Base-by-base conservation (phyloP, 176 grass and related monocot genomes). In the Cocos nucifera region DNA sequence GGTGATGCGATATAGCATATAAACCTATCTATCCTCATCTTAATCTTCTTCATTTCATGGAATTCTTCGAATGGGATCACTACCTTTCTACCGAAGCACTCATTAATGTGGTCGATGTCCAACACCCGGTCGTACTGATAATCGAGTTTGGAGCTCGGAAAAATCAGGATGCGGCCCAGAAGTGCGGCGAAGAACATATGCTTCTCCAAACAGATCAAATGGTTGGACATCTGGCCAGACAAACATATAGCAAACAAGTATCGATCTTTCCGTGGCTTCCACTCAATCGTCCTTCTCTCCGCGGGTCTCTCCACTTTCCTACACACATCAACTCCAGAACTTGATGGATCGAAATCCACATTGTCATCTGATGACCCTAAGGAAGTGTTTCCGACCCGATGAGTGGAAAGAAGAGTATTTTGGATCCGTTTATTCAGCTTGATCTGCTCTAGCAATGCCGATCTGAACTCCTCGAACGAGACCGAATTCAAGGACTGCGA, bases 221-320 rank as follows among this genome's bases (percentile, higher is more conserved):
- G 93, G 81, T 98, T 98, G 20, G 93, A 98, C 87, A 98, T 98
- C 60, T 98, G 93, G 22, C 93, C 93, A 0, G 87, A 88, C 21
- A 88, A 12, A 39, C 93, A 98, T 68, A 98, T 77, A n/a, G 87
- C 87, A 6, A 98, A 81, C 19, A 98, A 81, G 70, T 80, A 92
- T 2, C 66, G 56, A 52, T 92, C 71, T 9, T 92, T 98, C 79
- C 78, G 91, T 23, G 93, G 93, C 49, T 76, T 98, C 93, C 93
- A 98, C 48, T 98, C 93, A 4, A 98, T 86, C 12, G 87, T 88
- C 56, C 87, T 57, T 58, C 93, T 71, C 22, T 71, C 80, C 17
- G 52, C 15, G 4, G 66, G 87, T 69, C 69, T 65, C 24, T 79
- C 60, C 59, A 35, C 73, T 79, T 70, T 85, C 62, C 68, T 77